phyloP scores from a whole-genome alignment of 192 early-diverging fungal species.

The Dispira simplex region DNA sequence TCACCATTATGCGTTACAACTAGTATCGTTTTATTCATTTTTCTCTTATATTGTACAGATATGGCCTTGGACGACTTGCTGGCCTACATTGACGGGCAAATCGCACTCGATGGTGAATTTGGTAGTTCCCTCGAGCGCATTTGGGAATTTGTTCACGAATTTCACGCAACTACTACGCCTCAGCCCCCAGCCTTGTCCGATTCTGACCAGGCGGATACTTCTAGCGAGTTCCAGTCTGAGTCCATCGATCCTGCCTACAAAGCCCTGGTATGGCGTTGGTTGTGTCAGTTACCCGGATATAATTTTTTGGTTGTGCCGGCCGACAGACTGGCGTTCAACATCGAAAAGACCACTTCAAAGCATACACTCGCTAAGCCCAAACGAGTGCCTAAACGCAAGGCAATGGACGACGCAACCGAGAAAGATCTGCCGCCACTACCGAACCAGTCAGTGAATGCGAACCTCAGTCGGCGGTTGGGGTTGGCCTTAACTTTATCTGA shows the following conservation, averaged over 20 bases:
- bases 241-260: not conserved
- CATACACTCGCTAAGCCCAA: too few relatives aligned
- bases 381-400: too few relatives aligned
- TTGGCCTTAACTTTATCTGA: too few relatives aligned
- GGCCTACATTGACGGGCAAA: not conserved
- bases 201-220: not conserved
- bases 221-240: not conserved
- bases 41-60: too few relatives aligned
- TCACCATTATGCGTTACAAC: not conserved
- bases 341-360: too few relatives aligned
- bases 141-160: not conserved
- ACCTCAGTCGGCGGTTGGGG: too few relatives aligned
- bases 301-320: not conserved
- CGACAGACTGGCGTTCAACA: too few relatives aligned
- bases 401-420: too few relatives aligned
- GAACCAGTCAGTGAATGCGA: too few relatives aligned
- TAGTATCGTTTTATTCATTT: not conserved
- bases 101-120: not conserved
- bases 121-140: not conserved
- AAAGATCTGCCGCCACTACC: too few relatives aligned
- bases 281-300: not conserved
- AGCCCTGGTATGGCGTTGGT: not conserved
- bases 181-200: not conserved
- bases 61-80: not conserved
- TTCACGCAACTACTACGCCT: not conserved